phyloP scores from a whole-genome alignment of 2,329 filamentous ascomycete genomes.

The Apiospora hydei region DNA sequence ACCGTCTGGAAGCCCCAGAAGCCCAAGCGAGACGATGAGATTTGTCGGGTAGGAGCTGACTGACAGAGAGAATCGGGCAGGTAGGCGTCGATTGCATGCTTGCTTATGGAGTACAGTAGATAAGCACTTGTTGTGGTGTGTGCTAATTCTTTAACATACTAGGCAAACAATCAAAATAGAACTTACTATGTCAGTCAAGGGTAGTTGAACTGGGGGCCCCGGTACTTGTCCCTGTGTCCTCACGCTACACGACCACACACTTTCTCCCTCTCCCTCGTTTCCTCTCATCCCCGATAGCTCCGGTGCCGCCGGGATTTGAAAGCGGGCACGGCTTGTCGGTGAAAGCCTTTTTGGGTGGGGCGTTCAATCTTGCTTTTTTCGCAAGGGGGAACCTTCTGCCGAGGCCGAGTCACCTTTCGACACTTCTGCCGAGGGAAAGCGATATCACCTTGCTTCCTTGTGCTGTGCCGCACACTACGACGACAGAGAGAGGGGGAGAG shows the following conservation, averaged over 20 bases:
- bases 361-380: not conserved
- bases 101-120: too few relatives aligned
- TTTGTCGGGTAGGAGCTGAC: too few relatives aligned
- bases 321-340: slow-evolving; percentile 18
- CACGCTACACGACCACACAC: not conserved
- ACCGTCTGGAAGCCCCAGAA: too few relatives aligned
- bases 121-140: too few relatives aligned
- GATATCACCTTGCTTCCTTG: not conserved
- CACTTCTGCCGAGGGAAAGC: slow-evolving; percentile 9
- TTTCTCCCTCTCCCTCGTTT: not conserved
- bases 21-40: too few relatives aligned
- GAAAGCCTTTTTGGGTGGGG: slow-evolving; percentile 14
- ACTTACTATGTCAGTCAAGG: not conserved
- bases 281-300: slow-evolving; percentile 12
- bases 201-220: not conserved
- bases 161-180: not conserved
- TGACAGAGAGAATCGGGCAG: too few relatives aligned
- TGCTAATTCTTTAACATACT: not conserved
- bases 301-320: slow-evolving; percentile 19
- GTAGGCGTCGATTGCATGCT: too few relatives aligned
- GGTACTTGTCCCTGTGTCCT: not conserved
- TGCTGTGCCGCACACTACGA: slow-evolving; percentile 16
- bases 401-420: not conserved
- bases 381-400: not conserved
- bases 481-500: not conserved